A percentile compares a stretch with the other conserved stretches of the same genome.
phyloP scores from a whole-genome alignment of 2,329 filamentous ascomycete species.

The Botrytis pseudocinerea region DNA sequence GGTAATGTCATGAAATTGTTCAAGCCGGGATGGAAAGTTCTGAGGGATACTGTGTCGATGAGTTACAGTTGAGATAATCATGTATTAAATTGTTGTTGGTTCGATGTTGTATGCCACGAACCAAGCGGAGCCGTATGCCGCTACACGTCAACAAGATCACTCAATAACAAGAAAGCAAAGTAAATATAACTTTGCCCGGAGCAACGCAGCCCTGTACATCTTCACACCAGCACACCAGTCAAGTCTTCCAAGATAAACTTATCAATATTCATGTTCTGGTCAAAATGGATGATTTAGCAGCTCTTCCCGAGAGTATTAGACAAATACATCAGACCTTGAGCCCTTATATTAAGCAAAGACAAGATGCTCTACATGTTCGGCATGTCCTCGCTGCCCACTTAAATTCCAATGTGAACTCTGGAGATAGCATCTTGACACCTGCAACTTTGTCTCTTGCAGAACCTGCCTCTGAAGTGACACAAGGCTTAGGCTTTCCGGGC shows the following conservation, averaged over 20 bases:
- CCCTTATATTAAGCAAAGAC: constrained; percentile 57
- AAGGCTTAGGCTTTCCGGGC: constrained; percentile 46
- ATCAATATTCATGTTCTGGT: neutral
- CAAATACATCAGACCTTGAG: constrained; percentile 49
- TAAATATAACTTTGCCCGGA: constrained; percentile 4
- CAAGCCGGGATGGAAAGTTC: neutral
- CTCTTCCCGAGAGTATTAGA: constrained; percentile 43
- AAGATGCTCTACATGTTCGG: constrained; percentile 58
- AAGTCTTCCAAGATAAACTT: neutral
- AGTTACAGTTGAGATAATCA: neutral
- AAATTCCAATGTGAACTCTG: constrained; percentile 45
- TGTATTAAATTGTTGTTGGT: neutral
- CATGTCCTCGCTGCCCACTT: constrained; percentile 57
- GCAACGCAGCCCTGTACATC: neutral
- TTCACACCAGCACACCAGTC: neutral
- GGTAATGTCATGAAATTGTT: neutral
- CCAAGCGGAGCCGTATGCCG: neutral
- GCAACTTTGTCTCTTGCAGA: constrained; percentile 51
- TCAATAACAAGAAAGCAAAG: neutral
- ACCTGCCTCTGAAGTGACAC: constrained; percentile 41
- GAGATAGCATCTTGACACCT: constrained; percentile 42
- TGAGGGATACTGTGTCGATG: neutral
- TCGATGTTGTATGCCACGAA: neutral
- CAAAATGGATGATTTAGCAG: constrained; percentile 30
- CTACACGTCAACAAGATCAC: neutral